phyloP scores from a whole-genome alignment of 2,329 filamentous ascomycete species.

The Phaeoacremonium minimum region DNA sequence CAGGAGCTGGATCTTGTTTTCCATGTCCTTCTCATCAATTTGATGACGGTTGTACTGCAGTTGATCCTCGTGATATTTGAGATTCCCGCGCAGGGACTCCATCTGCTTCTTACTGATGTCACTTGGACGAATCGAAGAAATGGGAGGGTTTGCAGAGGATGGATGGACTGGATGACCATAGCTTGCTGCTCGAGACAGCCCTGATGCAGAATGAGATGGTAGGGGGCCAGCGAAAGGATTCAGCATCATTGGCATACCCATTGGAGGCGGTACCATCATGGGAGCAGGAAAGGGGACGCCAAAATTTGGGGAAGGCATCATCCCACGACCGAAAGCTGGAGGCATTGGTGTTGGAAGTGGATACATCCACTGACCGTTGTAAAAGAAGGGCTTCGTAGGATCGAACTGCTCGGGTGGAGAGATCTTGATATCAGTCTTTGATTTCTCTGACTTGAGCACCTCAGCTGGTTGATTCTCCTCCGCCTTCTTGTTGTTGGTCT shows the following conservation, averaged over 20 bases:
- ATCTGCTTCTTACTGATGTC: constrained; percentile 59
- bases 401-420: constrained; percentile 42
- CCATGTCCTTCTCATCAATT: constrained; percentile 52
- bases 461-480: constrained; percentile 12
- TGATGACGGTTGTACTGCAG: constrained; percentile 59
- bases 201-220: neutral
- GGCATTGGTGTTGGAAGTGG: constrained; percentile 3
- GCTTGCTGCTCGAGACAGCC: neutral
- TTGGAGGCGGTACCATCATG: constrained; percentile 16
- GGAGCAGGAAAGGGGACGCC: constrained; percentile 13
- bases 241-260: constrained; percentile 13
- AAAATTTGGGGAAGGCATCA: constrained; percentile 12
- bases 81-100: constrained; percentile 41
- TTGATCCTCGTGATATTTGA: constrained; percentile 55
- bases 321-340: neutral
- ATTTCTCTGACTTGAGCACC: constrained; percentile 19
- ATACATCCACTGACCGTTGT: constrained; percentile 39
- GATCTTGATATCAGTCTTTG: constrained; percentile 23
- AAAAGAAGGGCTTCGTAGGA: constrained; percentile 35
- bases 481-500: constrained; percentile 20
- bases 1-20: constrained; percentile 38
- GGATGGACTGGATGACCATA: constrained; percentile 10
- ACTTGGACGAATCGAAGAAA: constrained; percentile 56
- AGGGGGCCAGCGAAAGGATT: constrained; percentile 4
- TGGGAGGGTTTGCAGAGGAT: constrained; percentile 31